phyloP scores from a whole-genome alignment of 2,329 filamentous ascomycete species.

The Westerdykella aurantiaca region DNA sequence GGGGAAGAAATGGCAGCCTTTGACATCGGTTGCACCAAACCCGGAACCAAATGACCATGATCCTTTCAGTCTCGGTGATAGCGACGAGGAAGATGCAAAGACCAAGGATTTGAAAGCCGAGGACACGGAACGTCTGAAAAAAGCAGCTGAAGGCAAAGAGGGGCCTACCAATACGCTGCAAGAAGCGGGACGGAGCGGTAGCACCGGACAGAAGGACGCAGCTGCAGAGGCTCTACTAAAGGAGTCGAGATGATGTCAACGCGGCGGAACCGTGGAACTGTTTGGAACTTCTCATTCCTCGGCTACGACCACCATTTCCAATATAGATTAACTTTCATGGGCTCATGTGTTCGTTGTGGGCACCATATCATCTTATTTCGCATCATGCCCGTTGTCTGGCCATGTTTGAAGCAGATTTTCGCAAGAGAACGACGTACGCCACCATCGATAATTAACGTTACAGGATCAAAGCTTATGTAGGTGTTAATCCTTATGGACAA shows the following conservation, averaged over 20 bases:
- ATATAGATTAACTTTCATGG: too few species aligned
- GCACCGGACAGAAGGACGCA: conserved; percentile 41
- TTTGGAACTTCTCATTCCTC: not conserved
- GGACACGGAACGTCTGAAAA: conserved; percentile 48
- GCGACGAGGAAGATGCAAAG: conserved; percentile 80
- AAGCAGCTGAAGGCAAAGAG: conserved; percentile 39
- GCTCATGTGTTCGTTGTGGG: too few species aligned
- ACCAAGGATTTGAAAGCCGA: conserved; percentile 55
- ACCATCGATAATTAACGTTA: too few species aligned
- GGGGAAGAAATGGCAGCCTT: conserved; percentile 92
- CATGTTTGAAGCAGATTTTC: too few species aligned
- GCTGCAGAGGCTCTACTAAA: conserved; percentile 44
- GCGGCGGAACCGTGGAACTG: not conserved
- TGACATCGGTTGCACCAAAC: conserved; percentile 76
- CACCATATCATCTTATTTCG: too few species aligned
- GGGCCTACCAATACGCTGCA: conserved; percentile 24
- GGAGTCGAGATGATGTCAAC: conserved; percentile 22
- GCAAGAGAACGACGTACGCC: too few species aligned
- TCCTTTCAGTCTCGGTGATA: conserved; percentile 92
- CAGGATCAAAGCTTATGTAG: too few species aligned
- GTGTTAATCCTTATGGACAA: too few species aligned
- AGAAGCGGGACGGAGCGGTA: conserved; percentile 39
- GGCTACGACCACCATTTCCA: too few species aligned
- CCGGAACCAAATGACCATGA: conserved; percentile 81
- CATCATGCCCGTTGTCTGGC: too few species aligned